phyloP scores from a whole-genome alignment of 1,139 yeast species.

The Kluyveromyces marxianus region DNA sequence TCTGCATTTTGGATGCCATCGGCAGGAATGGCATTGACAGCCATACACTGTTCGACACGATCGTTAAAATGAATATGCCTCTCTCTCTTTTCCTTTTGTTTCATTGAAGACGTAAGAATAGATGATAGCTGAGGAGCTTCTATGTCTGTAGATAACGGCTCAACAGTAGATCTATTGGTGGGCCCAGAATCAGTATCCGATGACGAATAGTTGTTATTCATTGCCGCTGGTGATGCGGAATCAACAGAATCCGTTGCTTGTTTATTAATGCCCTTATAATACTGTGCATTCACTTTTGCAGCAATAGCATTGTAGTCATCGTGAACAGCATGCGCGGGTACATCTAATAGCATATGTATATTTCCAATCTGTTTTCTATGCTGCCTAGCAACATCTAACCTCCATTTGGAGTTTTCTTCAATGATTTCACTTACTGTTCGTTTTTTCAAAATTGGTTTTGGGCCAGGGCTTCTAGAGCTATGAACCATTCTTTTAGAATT shows the following conservation, averaged over 20 bases:
- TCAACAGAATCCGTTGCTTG: slow-evolving; percentile 1
- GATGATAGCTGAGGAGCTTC: slow-evolving; percentile 8
- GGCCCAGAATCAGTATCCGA: not conserved
- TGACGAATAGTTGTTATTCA: not conserved
- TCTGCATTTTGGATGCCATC: slow-evolving; percentile 17
- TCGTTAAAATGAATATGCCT: slow-evolving; percentile 86
- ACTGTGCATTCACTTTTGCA: slow-evolving; percentile 54
- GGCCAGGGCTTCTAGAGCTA: slow-evolving; percentile 18
- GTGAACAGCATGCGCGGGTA: slow-evolving; percentile 20
- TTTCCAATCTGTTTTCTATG: slow-evolving; percentile 24
- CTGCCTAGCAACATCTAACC: slow-evolving; percentile 30
- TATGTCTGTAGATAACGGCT: not conserved
- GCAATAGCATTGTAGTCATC: slow-evolving; percentile 52
- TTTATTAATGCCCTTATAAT: slow-evolving; percentile 18
- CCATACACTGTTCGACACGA: slow-evolving; percentile 86
- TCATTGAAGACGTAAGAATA: slow-evolving; percentile 9
- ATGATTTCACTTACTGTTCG: slow-evolving; percentile 67
- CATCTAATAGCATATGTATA: slow-evolving; percentile 21
- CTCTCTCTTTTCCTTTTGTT: slow-evolving; percentile 22
- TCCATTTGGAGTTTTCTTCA: slow-evolving; percentile 32
- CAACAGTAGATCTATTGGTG: not conserved
- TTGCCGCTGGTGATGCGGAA: not conserved
- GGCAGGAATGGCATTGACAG: slow-evolving; percentile 41
- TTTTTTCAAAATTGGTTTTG: slow-evolving; percentile 75
- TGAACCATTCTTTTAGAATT: slow-evolving; percentile 27